Percentiles rank a stretch among this genome's conserved stretches.
Evolutionary conservation across 768 basidiomycete genomes (phyloP).

Genomic region (Ramaria sp.): DNA sequence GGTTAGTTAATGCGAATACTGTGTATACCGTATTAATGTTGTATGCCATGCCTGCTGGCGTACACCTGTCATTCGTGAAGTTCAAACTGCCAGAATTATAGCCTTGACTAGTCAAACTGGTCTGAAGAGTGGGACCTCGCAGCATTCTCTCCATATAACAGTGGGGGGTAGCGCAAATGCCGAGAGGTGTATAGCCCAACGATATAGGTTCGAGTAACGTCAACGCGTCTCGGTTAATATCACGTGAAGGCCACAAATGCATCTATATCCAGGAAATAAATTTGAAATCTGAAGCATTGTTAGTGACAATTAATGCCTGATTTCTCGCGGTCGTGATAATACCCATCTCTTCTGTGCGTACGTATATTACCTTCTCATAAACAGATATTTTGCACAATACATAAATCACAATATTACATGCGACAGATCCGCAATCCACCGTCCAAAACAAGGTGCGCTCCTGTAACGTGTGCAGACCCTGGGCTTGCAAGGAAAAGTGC

Average conservation of each 20-base stretch:
- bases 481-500: conserved; percentile 58
- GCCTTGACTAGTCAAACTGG: background rate
- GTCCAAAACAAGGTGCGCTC: conserved; percentile 59
- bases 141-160: background rate
- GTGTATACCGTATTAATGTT: background rate
- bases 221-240: background rate
- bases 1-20: background rate
- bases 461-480: conserved; percentile 66
- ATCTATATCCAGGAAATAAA: too few relatives aligned
- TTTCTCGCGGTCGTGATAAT: too few relatives aligned
- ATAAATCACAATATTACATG: too few relatives aligned
- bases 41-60: background rate
- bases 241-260: background rate
- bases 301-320: too few relatives aligned
- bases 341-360: too few relatives aligned
- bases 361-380: too few relatives aligned
- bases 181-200: too few relatives aligned
- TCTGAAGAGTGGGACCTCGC: background rate
- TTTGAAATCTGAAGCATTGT: too few relatives aligned
- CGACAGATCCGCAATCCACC: conserved; percentile 32
- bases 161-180: background rate
- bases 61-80: background rate
- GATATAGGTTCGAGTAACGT: background rate
- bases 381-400: too few relatives aligned
- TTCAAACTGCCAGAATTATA: background rate